Conservation (phyloP, 73 alveolate species). For the Halteria grandinella region DNA sequence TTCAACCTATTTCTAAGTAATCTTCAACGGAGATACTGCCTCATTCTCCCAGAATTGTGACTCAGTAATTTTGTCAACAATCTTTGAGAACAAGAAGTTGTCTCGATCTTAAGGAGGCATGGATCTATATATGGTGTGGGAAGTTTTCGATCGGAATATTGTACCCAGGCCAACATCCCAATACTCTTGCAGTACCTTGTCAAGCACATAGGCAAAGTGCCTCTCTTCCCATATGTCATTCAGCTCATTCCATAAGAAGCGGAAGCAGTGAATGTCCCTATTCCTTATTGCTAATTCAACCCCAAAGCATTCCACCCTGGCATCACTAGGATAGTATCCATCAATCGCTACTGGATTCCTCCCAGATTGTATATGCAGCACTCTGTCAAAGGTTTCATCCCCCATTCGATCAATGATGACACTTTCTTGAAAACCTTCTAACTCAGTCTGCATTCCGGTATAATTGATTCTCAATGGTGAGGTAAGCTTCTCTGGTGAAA, state of each 20-base stretch:
- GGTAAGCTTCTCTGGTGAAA: too few species aligned
- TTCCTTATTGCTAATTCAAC: slow-evolving; percentile 41
- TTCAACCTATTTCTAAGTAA: slow-evolving; percentile 11
- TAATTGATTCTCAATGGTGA: too few species aligned
- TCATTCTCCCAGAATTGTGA: slow-evolving; percentile 40
- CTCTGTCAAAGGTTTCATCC: slow-evolving; percentile 6
- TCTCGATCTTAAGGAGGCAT: slow-evolving; percentile 35
- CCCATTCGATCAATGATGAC: slow-evolving; percentile 7
- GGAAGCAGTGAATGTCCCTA: slow-evolving; percentile 1
- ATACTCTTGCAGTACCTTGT: slow-evolving; percentile 25
- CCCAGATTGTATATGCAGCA: neutral
- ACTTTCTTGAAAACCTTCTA: slow-evolving; percentile 10
- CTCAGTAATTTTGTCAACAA: slow-evolving; percentile 36
- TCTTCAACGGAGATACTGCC: neutral
- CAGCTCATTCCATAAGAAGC: slow-evolving; percentile 31
- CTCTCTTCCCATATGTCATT: slow-evolving; percentile 36
- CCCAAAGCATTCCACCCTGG: slow-evolving; percentile 53
- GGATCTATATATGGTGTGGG: slow-evolving; percentile 31
- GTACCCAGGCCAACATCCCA: slow-evolving; percentile 45
- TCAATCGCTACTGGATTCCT: neutral
- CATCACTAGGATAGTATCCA: slow-evolving; percentile 24
- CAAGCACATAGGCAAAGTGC: slow-evolving; percentile 46
- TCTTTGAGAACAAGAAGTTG: slow-evolving; percentile 49
- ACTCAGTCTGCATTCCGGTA: too few species aligned
- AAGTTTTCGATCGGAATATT: slow-evolving; percentile 38